Evolutionary conservation across 1,139 yeast species (phyloP).

Genomic region (Saccharomyces uvarum): DNA sequence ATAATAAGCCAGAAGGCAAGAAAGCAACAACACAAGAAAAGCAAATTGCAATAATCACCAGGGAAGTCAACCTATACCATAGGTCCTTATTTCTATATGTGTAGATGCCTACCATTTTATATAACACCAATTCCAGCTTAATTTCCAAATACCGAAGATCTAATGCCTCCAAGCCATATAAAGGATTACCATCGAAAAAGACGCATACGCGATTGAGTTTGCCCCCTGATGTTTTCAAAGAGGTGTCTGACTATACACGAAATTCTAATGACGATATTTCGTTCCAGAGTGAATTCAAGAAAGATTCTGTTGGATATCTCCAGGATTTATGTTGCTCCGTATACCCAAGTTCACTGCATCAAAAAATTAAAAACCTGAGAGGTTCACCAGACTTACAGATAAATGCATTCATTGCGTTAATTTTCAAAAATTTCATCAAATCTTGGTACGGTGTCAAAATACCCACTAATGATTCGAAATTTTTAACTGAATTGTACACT

Average conservation of each 20-base stretch:
- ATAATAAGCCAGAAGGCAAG: background rate
- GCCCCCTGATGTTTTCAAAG: background rate
- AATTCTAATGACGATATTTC: conserved; percentile 10
- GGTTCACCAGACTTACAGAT: conserved; percentile 13
- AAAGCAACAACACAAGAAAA: background rate
- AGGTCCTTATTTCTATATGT: background rate
- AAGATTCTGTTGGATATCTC: conserved; percentile 23
- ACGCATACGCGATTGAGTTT: background rate
- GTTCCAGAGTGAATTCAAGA: conserved; percentile 14
- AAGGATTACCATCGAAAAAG: background rate
- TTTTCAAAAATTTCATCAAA: conserved; percentile 23
- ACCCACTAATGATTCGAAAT: conserved; percentile 20
- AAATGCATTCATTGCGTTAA: conserved; percentile 21
- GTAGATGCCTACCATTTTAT: conserved; percentile 23
- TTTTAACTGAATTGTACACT: conserved; percentile 15
- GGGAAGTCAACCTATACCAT: conserved; percentile 2
- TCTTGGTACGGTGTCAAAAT: conserved; percentile 30
- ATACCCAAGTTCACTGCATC: conserved; percentile 19
- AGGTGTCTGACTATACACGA: background rate
- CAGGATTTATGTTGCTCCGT: conserved; percentile 22
- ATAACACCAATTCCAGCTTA: conserved; percentile 26
- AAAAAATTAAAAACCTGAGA: conserved; percentile 10
- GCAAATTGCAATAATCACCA: background rate
- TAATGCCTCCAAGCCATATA: conserved; percentile 10
- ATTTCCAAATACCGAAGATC: conserved; percentile 24